Evolutionary conservation across 2,329 filamentous ascomycete species (phyloP).

Genomic region (Arthrobotrys iridis): DNA sequence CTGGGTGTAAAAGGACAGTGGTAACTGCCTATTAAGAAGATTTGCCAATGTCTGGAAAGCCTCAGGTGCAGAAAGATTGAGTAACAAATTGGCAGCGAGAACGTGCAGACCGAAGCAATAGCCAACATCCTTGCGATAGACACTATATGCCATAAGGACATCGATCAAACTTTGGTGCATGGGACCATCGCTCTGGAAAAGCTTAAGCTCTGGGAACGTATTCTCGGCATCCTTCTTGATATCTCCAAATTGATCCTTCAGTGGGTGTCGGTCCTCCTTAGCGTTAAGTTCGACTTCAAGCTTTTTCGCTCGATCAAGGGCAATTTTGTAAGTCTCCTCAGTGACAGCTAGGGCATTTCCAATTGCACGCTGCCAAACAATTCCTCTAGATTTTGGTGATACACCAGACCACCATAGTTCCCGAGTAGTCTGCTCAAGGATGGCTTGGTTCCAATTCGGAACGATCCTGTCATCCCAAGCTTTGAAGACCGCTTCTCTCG

Average conservation of each 20-base stretch:
- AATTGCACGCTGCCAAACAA: constrained; percentile 76
- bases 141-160: constrained; percentile 79
- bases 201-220: constrained; percentile 71
- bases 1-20: constrained; percentile 77
- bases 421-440: constrained; percentile 74
- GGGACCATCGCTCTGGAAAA: constrained; percentile 64
- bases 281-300: constrained; percentile 69
- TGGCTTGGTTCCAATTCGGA: constrained; percentile 77
- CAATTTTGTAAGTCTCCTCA: constrained; percentile 74
- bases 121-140: constrained; percentile 84
- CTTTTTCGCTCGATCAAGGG: constrained; percentile 73
- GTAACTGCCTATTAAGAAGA: constrained; percentile 77
- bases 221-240: constrained; percentile 68
- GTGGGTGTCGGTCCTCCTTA: constrained; percentile 59
- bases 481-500: constrained; percentile 66
- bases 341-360: constrained; percentile 78
- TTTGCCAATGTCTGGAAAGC: constrained; percentile 80
- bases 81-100: constrained; percentile 77
- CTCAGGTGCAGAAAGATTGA: constrained; percentile 71
- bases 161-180: constrained; percentile 75
- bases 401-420: constrained; percentile 87
- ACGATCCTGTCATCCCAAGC: constrained; percentile 81
- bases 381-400: constrained; percentile 74
- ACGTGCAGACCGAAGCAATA: constrained; percentile 79
- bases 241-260: constrained; percentile 57